Evolutionary conservation across 176 grass and related monocot genomes (phyloP), one percentile per base, ranked within the genome.

Genomic region (Cymbopogon citratus): DNA sequence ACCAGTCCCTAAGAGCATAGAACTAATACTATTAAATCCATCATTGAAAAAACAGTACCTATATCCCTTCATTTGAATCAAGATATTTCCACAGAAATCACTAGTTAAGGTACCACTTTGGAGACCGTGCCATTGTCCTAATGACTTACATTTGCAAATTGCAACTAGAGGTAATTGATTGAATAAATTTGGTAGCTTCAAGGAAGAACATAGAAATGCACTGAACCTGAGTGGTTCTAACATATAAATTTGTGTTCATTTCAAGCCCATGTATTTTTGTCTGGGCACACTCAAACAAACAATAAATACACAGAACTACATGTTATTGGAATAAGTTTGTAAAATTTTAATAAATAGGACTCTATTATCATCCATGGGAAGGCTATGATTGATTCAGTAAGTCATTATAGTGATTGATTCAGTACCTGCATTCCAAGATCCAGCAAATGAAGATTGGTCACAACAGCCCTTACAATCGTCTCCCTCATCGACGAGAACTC

Each of bases 401-500:
- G 15, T 1, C 54, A 26, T 16, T 35, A 21, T 12, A 71, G 36
- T 0, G 0, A 77, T 44, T 65, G 38, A 48, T 84, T 44, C 16
- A 48, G 26, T 51, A 95, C 96, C 91, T 99, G 96, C 96, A 99
- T 99, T 68, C 87, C 91, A 18, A 99, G 96, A 93, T 99, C 96
- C 43, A 99, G 87, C 82, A 99, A 84, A 77, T 99, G 91, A 49
- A 99, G 96, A 88, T 99, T 99, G 1, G 92, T 92, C n/a, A 90
- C 96, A 73, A 99, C 96, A 66, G 96, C 87, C 65, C 92, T 93
- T 38, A 99, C 92, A 19, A 99, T 99, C 2, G 92, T 93, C 85
- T 99, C 91, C 88, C 92, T 88, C 84, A 88, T 94, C 66, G 96
- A 99, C n/a, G 92, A 95, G 82, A 99, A 99, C 67, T 95, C 96